Evolutionary conservation across 2,329 filamentous ascomycete genomes (phyloP).

Genomic region (Colletotrichum eremochloae): DNA sequence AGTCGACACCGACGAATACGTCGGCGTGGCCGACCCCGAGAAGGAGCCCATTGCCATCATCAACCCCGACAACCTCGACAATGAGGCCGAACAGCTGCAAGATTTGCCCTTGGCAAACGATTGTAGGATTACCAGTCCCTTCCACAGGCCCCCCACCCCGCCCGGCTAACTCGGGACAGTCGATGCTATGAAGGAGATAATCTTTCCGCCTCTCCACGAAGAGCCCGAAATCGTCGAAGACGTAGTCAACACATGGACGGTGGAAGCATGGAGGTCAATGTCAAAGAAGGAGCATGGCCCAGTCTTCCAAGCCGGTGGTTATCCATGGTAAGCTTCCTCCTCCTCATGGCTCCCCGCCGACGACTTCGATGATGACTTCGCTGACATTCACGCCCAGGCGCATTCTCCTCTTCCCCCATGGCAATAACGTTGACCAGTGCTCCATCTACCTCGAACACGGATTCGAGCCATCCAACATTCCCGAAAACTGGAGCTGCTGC

Average conservation of each 20-base stretch:
- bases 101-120: constrained; percentile 66
- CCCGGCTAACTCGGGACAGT: constrained; percentile 62
- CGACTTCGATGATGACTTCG: background rate
- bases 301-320: constrained; percentile 85
- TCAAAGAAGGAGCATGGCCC: constrained; percentile 89
- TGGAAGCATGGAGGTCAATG: constrained; percentile 84
- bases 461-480: constrained; percentile 77
- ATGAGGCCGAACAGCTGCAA: constrained; percentile 62
- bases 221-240: constrained; percentile 87
- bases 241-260: constrained; percentile 85
- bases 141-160: background rate
- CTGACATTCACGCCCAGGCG: constrained; percentile 69
- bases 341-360: background rate
- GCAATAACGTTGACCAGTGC: constrained; percentile 93
- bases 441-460: constrained; percentile 98
- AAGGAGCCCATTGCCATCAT: constrained; percentile 68
- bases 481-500: constrained; percentile 96
- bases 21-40: constrained; percentile 63
- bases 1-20: constrained; percentile 68
- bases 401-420: constrained; percentile 93
- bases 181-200: constrained; percentile 86
- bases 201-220: constrained; percentile 78
- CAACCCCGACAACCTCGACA: constrained; percentile 65
- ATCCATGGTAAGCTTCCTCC: constrained; percentile 79
- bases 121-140: constrained; percentile 56